phyloP scores from a whole-genome alignment of 2,329 filamentous ascomycete genomes.

The Alternaria sp. region DNA sequence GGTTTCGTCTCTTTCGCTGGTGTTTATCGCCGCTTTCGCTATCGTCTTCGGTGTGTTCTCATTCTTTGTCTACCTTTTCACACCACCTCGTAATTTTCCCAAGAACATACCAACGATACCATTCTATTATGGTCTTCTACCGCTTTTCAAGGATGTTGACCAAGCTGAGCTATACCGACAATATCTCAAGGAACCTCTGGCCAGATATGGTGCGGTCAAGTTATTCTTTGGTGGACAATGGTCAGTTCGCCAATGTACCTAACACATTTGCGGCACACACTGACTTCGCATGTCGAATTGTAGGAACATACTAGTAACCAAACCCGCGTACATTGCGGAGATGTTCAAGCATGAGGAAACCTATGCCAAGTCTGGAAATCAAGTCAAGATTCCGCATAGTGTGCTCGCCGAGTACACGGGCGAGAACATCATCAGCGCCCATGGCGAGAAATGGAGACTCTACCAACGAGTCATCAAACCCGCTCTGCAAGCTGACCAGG shows the following conservation, averaged over 20 bases:
- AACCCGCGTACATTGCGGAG: constrained; percentile 55
- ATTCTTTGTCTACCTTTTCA: constrained; percentile 38
- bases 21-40: constrained; percentile 31
- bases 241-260: constrained; percentile 21
- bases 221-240: constrained; percentile 60
- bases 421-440: constrained; percentile 46
- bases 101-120: constrained; percentile 55
- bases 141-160: constrained; percentile 55
- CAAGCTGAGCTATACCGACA: constrained; percentile 53
- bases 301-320: constrained; percentile 55
- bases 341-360: constrained; percentile 44
- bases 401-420: constrained; percentile 43
- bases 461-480: constrained; percentile 43
- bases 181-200: constrained; percentile 52
- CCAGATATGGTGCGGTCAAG: constrained; percentile 57
- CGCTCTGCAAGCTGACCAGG: constrained; percentile 39
- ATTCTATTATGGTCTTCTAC: constrained; percentile 55
- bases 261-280: neutral
- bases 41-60: constrained; percentile 16
- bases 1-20: constrained; percentile 34
- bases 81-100: constrained; percentile 36
- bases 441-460: constrained; percentile 44
- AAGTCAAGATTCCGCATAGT: constrained; percentile 45
- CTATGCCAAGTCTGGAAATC: constrained; percentile 43
- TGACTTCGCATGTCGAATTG: neutral